These are phyloP conservation scores for Obelidium mucronatum DNA, from an alignment of 192 early-diverging fungal species.

Conservation along the genomic window DNA sequence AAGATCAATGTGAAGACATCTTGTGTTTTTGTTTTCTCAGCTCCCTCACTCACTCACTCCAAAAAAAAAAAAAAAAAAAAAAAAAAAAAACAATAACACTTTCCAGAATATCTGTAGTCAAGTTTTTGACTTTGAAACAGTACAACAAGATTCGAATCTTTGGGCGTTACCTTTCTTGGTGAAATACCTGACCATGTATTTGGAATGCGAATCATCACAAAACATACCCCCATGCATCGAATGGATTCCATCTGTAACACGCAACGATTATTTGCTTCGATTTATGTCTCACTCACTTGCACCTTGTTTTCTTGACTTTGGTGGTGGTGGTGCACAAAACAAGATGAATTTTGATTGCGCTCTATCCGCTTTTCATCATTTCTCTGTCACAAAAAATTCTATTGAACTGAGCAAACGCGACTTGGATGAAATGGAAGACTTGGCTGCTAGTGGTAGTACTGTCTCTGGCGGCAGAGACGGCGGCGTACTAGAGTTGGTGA, in stretches of 20 bases:
- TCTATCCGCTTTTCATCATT: neutral
- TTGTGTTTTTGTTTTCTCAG: too few relatives aligned
- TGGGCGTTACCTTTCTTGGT: constrained; percentile 13
- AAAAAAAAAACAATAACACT: too few relatives aligned
- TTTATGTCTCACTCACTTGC: neutral
- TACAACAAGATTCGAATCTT: too few relatives aligned
- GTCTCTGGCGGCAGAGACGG: neutral
- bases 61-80: too few relatives aligned
- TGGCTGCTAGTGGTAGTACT: too few relatives aligned
- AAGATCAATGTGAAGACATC: neutral
- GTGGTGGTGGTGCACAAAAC: too few relatives aligned
- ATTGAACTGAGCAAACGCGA: neutral
- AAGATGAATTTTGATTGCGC: neutral
- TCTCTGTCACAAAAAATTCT: neutral
- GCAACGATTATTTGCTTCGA: neutral
- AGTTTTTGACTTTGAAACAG: too few relatives aligned
- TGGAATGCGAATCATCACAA: too few relatives aligned
- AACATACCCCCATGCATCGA: neutral
- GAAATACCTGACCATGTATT: neutral
- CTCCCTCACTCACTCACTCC: too few relatives aligned
- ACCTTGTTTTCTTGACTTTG: neutral
- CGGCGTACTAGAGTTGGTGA: neutral
- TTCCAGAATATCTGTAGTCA: too few relatives aligned
- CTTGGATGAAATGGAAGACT: neutral
- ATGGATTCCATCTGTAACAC: constrained; percentile 13